These are phyloP conservation scores for Bothriochloa decipiens DNA, from an alignment of 176 grass and related monocot species.

Conservation along the genomic window DNA sequence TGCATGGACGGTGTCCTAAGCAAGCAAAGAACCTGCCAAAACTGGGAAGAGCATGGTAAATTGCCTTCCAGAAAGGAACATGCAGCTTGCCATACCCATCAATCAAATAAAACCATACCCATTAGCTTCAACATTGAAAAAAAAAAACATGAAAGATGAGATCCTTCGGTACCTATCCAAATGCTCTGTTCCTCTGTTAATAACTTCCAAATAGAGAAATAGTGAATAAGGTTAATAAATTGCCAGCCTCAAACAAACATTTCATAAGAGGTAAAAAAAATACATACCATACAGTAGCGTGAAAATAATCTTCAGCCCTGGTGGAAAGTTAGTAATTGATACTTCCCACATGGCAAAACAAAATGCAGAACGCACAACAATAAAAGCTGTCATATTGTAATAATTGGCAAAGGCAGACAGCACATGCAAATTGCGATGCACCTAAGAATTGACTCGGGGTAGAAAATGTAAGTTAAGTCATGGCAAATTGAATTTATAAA, in stretches of 20 bases:
- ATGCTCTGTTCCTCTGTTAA: background rate
- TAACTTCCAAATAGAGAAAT: constrained; percentile 13
- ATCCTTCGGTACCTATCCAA: background rate
- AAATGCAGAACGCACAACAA: constrained; percentile 34
- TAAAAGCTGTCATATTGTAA: constrained; percentile 1
- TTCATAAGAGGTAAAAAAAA: constrained; percentile 9
- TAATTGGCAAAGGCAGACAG: background rate
- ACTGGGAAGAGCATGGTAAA: constrained; percentile 1
- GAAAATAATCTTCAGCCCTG: constrained; percentile 2
- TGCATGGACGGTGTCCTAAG: background rate
- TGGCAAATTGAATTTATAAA: constrained; percentile 31
- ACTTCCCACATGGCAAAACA: constrained; percentile 29
- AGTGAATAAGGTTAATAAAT: constrained; percentile 16
- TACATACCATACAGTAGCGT: constrained; percentile 19
- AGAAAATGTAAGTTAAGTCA: background rate
- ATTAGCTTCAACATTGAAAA: background rate
- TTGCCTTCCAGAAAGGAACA: background rate
- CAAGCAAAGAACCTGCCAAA: constrained; percentile 30
- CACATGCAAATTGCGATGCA: constrained; percentile 14
- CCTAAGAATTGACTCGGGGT: background rate
- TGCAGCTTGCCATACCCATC: constrained; percentile 26
- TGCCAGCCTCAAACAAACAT: constrained; percentile 14
- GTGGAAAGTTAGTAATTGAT: background rate
- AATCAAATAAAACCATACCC: background rate
- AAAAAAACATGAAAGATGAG: background rate